Evolutionary conservation across 345 rosid species (phyloP).

Genomic region (Pistacia atlantica): DNA sequence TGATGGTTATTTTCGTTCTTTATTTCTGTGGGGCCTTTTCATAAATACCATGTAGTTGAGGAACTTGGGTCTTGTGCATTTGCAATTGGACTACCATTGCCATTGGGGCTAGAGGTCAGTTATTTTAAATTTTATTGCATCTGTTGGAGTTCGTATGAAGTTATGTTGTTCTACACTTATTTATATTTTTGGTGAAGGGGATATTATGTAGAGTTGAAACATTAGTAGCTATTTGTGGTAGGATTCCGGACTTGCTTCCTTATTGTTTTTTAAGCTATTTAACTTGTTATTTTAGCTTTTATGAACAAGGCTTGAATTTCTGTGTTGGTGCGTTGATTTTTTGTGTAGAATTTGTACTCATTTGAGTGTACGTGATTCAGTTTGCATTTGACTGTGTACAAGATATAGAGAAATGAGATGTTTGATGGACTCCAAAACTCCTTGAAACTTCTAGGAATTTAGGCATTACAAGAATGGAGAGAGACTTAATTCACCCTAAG

Average conservation of each 20-base stretch:
- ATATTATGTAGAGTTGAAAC: slow-evolving; percentile 20
- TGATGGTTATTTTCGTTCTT: background rate
- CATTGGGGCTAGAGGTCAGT: slow-evolving; percentile 12
- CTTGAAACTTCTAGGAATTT: too few species aligned
- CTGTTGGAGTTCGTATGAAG: slow-evolving; percentile 21
- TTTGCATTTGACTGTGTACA: too few species aligned
- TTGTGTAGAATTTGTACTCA: background rate
- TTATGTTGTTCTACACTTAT: slow-evolving; percentile 12
- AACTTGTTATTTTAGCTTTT: background rate
- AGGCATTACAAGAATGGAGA: too few species aligned
- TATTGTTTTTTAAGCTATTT: background rate
- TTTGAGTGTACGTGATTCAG: background rate
- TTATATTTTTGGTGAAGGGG: slow-evolving; percentile 2
- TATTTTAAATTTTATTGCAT: slow-evolving; percentile 24
- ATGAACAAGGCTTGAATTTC: background rate
- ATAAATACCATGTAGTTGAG: background rate
- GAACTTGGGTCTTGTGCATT: slow-evolving; percentile 4
- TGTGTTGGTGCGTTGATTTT: background rate
- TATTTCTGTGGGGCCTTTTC: slow-evolving; percentile 2
- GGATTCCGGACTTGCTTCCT: slow-evolving; percentile 2
- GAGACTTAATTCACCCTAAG: too few species aligned
- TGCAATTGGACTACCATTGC: slow-evolving; percentile 13
- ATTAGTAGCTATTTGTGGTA: slow-evolving; percentile 10
- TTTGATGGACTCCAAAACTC: too few species aligned
- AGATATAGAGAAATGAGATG: too few species aligned